Percentiles rank a stretch among this genome's conserved stretches.
phyloP scores from a whole-genome alignment of 495 filamentous ascomycete species.

The Xylaria bambusicola region DNA sequence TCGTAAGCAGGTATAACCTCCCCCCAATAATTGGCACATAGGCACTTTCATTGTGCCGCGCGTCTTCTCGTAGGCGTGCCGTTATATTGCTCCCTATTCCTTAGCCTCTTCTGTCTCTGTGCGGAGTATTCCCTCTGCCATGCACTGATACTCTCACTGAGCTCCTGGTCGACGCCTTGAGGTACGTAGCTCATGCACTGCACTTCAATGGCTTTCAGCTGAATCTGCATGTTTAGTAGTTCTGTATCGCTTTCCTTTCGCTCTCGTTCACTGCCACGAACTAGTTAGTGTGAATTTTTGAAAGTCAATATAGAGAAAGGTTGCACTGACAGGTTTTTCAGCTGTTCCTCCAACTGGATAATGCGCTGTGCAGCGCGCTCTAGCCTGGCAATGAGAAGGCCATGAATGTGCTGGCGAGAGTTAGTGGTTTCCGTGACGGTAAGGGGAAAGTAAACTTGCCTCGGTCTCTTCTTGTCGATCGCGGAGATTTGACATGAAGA shows the following conservation, averaged over 20 bases:
- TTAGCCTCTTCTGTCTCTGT: slow-evolving; percentile 30
- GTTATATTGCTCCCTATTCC: slow-evolving; percentile 20
- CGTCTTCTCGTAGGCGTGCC: slow-evolving; percentile 9
- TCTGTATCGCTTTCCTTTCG: slow-evolving; percentile 43
- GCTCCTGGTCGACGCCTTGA: slow-evolving; percentile 40
- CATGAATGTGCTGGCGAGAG: slow-evolving; percentile 52
- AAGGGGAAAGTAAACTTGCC: slow-evolving; percentile 33
- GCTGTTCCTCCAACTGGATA: slow-evolving; percentile 49
- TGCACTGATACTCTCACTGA: slow-evolving; percentile 45
- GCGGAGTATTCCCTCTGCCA: slow-evolving; percentile 48
- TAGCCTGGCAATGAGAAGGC: slow-evolving; percentile 49
- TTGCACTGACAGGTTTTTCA: slow-evolving; percentile 48
- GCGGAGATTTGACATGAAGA: slow-evolving; percentile 40
- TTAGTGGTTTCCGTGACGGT: slow-evolving; percentile 1
- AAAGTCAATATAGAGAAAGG: background rate
- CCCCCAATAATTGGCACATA: background rate
- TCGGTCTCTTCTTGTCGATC: slow-evolving; percentile 53
- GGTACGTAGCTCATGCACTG: slow-evolving; percentile 46
- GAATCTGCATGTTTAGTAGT: slow-evolving; percentile 53
- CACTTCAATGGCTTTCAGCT: slow-evolving; percentile 56
- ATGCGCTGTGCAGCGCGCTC: slow-evolving; percentile 56
- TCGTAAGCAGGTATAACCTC: background rate
- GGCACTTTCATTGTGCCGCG: background rate
- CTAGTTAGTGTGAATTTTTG: slow-evolving; percentile 14
- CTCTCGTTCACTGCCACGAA: slow-evolving; percentile 36